Evolutionary conservation across 2,329 filamentous ascomycete genomes (phyloP).

Genomic region (Tolypocladium endophyticum): DNA sequence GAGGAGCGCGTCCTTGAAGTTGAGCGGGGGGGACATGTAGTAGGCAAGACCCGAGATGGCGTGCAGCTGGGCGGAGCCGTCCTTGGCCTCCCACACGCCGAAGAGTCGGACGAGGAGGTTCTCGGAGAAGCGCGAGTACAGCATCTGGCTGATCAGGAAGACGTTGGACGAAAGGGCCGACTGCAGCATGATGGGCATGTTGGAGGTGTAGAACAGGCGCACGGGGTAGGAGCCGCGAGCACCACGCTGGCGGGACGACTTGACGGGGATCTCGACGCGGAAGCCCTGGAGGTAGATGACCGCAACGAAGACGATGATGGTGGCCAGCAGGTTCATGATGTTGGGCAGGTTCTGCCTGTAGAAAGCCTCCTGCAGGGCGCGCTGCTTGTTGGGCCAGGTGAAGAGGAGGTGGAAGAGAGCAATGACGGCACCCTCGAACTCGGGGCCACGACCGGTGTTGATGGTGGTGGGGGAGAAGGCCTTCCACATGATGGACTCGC

Average conservation of each 20-base stretch:
- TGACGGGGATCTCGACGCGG: slow-evolving; percentile 99
- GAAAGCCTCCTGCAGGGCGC: slow-evolving; percentile 95
- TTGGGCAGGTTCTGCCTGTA: slow-evolving; percentile 99
- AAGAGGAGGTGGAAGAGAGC: slow-evolving; percentile 95
- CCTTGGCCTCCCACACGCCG: slow-evolving; percentile 96
- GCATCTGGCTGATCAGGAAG: slow-evolving; percentile 98
- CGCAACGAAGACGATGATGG: slow-evolving; percentile 83
- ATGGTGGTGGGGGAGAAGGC: slow-evolving; percentile 98
- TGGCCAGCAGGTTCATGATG: slow-evolving; percentile 96
- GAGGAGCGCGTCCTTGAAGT: slow-evolving; percentile 92
- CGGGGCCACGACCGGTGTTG: slow-evolving; percentile 97
- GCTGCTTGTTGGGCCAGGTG: slow-evolving; percentile 99
- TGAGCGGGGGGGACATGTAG: slow-evolving; percentile 98
- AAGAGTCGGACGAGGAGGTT: slow-evolving; percentile 96
- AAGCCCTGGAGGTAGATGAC: slow-evolving; percentile 99
- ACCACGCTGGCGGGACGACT: slow-evolving; percentile 97
- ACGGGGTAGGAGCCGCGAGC: slow-evolving; percentile 97
- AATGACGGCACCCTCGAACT: slow-evolving; percentile 98
- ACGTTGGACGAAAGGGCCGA: slow-evolving; percentile 97
- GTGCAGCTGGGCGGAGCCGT: slow-evolving; percentile 90
- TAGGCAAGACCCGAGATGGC: slow-evolving; percentile 91
- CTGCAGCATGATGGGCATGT: slow-evolving; percentile 99
- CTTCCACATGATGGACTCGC: slow-evolving; percentile 99
- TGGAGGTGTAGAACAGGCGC: slow-evolving; percentile 99
- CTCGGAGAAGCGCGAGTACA: slow-evolving; percentile 97